Conservation (phyloP, 2,329 filamentous ascomycete genomes). For the Sclerotinia borealis region DNA sequence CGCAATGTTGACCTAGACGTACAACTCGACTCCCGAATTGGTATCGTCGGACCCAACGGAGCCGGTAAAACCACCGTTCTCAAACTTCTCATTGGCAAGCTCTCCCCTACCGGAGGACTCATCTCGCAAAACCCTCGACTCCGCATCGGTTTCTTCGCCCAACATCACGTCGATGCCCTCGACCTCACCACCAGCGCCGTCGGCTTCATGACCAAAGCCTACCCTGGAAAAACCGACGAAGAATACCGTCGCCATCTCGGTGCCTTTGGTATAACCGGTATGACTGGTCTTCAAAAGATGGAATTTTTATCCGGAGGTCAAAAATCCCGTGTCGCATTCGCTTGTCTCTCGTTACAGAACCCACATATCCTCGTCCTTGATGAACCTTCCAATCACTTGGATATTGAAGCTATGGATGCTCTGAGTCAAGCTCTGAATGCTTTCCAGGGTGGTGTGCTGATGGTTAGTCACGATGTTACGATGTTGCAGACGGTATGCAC, state of each 20-base stretch:
- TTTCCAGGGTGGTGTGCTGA: slow-evolving; percentile 92
- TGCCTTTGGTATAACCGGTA: slow-evolving; percentile 85
- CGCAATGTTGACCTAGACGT: slow-evolving; percentile 89
- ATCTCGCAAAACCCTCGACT: slow-evolving; percentile 86
- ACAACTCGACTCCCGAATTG: slow-evolving; percentile 94
- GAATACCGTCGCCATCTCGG: slow-evolving; percentile 94
- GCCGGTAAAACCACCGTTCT: slow-evolving; percentile 98
- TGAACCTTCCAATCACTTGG: slow-evolving; percentile 96
- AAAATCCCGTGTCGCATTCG: slow-evolving; percentile 96
- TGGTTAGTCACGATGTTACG: slow-evolving; percentile 98
- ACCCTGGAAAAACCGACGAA: slow-evolving; percentile 87
- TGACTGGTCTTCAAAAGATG: slow-evolving; percentile 96
- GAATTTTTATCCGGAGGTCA: slow-evolving; percentile 90
- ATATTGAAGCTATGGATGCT: slow-evolving; percentile 97
- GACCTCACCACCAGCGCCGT: slow-evolving; percentile 87
- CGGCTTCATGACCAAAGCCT: slow-evolving; percentile 90
- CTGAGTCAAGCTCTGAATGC: slow-evolving; percentile 74
- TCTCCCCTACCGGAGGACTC: slow-evolving; percentile 68
- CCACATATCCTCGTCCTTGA: slow-evolving; percentile 97
- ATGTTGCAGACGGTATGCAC: slow-evolving; percentile 96
- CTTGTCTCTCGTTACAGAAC: slow-evolving; percentile 88
- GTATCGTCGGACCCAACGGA: slow-evolving; percentile 98
- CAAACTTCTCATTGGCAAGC: slow-evolving; percentile 88
- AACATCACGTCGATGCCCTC: slow-evolving; percentile 95
- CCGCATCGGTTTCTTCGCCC: slow-evolving; percentile 92